Conservation (phyloP, 225 moss, liverwort and hornwort genomes). For the Bryum argenteum region DNA sequence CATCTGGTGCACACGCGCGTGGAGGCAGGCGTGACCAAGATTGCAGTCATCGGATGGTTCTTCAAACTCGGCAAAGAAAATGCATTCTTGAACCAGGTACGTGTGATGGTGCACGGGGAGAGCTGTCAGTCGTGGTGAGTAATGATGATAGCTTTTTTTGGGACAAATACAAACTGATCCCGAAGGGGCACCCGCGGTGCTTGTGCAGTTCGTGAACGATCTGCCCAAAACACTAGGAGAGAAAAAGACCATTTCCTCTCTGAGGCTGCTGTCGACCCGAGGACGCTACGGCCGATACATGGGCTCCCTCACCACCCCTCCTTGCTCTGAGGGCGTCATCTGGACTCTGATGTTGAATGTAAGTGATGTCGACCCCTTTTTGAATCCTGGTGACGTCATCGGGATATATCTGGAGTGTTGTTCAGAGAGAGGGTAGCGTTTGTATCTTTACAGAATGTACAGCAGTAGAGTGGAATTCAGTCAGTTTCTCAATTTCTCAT, state of each 20-base stretch:
- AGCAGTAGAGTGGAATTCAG: too few species aligned
- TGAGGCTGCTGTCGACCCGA: neutral
- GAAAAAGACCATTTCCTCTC: neutral
- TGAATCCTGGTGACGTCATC: too few species aligned
- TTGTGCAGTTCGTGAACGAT: conserved; percentile 33
- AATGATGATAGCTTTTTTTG: too few species aligned
- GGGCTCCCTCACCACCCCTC: conserved; percentile 73
- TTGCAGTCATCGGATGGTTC: conserved; percentile 60
- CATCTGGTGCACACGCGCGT: conserved; percentile 35
- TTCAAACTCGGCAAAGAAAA: conserved; percentile 34
- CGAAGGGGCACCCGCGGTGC: neutral
- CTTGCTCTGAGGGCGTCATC: conserved; percentile 60
- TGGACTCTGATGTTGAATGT: conserved; percentile 57
- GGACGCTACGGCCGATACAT: conserved; percentile 51
- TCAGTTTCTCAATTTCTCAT: too few species aligned
- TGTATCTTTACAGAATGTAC: too few species aligned
- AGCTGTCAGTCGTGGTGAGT: too few species aligned
- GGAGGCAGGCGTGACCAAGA: conserved; percentile 22
- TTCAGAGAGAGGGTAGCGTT: too few species aligned
- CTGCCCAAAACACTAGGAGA: neutral
- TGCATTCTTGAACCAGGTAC: conserved; percentile 36
- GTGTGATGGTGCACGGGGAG: too few species aligned
- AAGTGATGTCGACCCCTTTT: too few species aligned
- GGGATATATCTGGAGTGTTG: too few species aligned
- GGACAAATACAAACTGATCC: too few species aligned